These are phyloP conservation scores for Gnomoniopsis sp. DNA, from an alignment of 2,329 filamentous ascomycete species.

Conservation along the genomic window DNA sequence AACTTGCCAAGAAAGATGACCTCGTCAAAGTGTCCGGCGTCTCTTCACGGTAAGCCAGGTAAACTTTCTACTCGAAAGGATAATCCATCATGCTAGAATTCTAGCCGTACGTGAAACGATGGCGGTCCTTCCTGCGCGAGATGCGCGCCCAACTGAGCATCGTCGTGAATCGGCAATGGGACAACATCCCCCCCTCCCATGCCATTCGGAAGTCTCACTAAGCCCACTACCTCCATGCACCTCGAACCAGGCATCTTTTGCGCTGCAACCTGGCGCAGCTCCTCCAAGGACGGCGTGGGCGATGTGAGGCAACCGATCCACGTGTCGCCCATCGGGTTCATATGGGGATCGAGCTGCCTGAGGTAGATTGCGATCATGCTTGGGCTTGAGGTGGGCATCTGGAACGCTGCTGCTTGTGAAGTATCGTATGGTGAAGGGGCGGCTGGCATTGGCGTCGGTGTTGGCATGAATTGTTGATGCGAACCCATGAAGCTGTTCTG, in stretches of 20 bases:
- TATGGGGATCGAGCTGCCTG: conserved; percentile 60
- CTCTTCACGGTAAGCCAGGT: too few species aligned
- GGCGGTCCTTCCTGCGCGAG: conserved; percentile 54
- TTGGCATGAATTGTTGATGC: conserved; percentile 26
- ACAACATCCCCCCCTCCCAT: conserved; percentile 59
- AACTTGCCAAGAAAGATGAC: too few species aligned
- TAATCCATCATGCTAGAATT: not conserved
- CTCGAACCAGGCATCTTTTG: conserved; percentile 58
- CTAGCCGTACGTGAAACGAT: conserved; percentile 38
- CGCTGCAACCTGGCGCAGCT: conserved; percentile 60
- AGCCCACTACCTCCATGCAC: conserved; percentile 61
- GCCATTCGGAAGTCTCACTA: conserved; percentile 45
- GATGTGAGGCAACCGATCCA: conserved; percentile 65
- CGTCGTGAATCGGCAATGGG: conserved; percentile 62
- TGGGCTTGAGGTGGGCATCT: conserved; percentile 9
- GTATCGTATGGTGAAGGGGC: conserved; percentile 21
- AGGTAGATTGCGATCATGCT: conserved; percentile 57
- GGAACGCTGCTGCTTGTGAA: conserved; percentile 3
- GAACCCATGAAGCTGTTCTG: conserved; percentile 34
- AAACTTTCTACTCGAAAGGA: not conserved
- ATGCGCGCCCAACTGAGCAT: conserved; percentile 71
- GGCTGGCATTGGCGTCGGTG: conserved; percentile 20
- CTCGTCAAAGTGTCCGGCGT: too few species aligned
- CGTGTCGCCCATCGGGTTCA: conserved; percentile 46
- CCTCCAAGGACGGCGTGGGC: conserved; percentile 53